Evolutionary conservation across 805 yeast genomes (phyloP).

Genomic region (Kodamaea neixiangensis): DNA sequence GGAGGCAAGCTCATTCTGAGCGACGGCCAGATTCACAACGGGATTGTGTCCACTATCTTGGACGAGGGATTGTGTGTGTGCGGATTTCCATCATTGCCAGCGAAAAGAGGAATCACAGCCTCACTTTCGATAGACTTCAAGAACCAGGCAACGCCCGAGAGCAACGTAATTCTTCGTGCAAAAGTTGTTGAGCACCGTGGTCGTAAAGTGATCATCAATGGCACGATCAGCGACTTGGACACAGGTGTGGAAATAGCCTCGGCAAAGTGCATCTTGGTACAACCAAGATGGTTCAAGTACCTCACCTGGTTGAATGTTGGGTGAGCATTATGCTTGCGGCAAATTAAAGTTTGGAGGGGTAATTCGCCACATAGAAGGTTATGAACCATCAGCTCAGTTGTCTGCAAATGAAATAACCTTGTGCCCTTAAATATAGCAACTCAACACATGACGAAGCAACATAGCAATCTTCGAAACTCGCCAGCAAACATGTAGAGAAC

Average conservation of each 20-base stretch:
- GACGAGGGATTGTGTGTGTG: conserved; percentile 87
- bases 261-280: conserved; percentile 73
- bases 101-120: conserved; percentile 88
- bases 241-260: conserved; percentile 47
- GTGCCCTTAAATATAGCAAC: conserved; percentile 1
- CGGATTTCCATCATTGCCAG: conserved; percentile 82
- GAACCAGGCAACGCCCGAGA: conserved; percentile 60
- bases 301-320: conserved; percentile 42
- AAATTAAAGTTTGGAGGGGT: not conserved
- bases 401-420: not conserved
- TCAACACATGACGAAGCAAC: conserved; percentile 3
- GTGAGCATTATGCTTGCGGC: not conserved
- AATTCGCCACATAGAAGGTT: not conserved
- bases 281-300: conserved; percentile 86
- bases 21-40: conserved; percentile 78
- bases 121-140: conserved; percentile 64
- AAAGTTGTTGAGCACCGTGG: conserved; percentile 68
- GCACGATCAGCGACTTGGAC: conserved; percentile 54
- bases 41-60: conserved; percentile 71
- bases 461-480: not conserved
- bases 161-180: conserved; percentile 68
- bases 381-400: not conserved
- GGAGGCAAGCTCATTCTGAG: conserved; percentile 67
- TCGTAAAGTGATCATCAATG: conserved; percentile 78
- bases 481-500: not conserved